Evolutionary conservation across 306 rosid species (phyloP).

Genomic region (Quercus aquifolioides): DNA sequence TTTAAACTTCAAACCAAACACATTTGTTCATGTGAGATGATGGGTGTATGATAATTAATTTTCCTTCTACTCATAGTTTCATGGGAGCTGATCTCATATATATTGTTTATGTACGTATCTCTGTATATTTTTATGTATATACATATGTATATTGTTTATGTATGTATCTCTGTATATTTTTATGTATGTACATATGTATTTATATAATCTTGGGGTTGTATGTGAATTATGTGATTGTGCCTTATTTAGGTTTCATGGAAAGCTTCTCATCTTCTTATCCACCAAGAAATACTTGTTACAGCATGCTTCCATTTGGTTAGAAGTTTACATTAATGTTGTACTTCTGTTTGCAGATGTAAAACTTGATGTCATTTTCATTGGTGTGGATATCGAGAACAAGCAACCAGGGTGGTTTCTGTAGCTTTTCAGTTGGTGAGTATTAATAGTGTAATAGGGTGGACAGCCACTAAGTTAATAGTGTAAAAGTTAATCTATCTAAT

Average conservation of each 20-base stretch:
- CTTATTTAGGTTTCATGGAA: background rate
- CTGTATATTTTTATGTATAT: background rate
- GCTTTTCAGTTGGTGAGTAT: slow-evolving; percentile 43
- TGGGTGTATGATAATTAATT: background rate
- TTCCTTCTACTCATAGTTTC: background rate
- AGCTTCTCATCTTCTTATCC: slow-evolving; percentile 22
- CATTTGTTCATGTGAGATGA: background rate
- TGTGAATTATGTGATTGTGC: background rate
- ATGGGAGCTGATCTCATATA: background rate
- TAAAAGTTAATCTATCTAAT: too few species aligned
- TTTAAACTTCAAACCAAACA: background rate
- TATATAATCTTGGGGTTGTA: background rate
- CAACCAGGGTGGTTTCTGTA: slow-evolving; percentile 17
- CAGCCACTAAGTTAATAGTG: slow-evolving; percentile 1
- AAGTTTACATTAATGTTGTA: slow-evolving; percentile 12
- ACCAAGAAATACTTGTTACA: slow-evolving; percentile 13
- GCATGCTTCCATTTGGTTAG: slow-evolving; percentile 22
- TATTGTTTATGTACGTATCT: too few species aligned
- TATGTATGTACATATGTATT: background rate
- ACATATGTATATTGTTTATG: background rate
- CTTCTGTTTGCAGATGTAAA: slow-evolving; percentile 24
- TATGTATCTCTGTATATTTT: background rate
- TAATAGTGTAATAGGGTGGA: background rate
- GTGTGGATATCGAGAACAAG: slow-evolving; percentile 34
- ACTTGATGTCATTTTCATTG: slow-evolving; percentile 52